Percentiles rank a stretch among this genome's conserved stretches.
These are phyloP conservation scores for Castanea sativa DNA, from an alignment of 306 rosid species.

Conservation along the genomic window DNA sequence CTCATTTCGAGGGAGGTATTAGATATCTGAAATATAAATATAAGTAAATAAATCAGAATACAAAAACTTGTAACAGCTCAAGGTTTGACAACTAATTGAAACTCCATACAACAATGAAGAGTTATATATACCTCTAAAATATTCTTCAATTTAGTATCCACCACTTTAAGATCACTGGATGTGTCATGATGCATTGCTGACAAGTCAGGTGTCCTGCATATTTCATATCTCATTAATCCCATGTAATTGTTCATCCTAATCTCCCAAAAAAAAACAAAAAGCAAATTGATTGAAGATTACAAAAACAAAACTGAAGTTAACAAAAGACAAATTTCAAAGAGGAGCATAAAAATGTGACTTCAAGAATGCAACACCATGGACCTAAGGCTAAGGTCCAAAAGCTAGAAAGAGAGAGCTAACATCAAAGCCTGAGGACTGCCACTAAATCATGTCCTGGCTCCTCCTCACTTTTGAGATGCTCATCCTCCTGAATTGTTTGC, in stretches of 20 bases:
- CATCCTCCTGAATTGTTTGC: constrained; percentile 45
- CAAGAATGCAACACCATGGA: too few relatives aligned
- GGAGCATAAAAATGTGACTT: too few relatives aligned
- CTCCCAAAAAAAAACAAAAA: too few relatives aligned
- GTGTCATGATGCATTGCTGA: constrained; percentile 86
- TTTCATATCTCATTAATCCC: constrained; percentile 5
- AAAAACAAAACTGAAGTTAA: too few relatives aligned
- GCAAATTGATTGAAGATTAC: too few relatives aligned
- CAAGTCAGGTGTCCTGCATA: constrained; percentile 86
- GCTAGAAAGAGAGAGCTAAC: too few relatives aligned
- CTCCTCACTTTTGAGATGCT: constrained; percentile 39
- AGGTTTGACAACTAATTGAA: too few relatives aligned
- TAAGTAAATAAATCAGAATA: not conserved
- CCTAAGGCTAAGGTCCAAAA: too few relatives aligned
- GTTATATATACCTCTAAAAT: constrained; percentile 60
- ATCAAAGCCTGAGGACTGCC: too few relatives aligned
- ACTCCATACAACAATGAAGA: too few relatives aligned
- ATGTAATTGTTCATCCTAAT: too few relatives aligned
- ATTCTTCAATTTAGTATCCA: constrained; percentile 66
- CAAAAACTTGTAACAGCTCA: not conserved
- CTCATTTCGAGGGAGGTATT: constrained; percentile 60
- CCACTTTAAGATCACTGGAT: constrained; percentile 76
- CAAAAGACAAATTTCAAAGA: too few relatives aligned
- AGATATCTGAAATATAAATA: constrained; percentile 49
- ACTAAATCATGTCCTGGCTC: constrained; percentile 21